Percentiles rank a stretch among this genome's conserved stretches.
phyloP scores from a whole-genome alignment of 495 filamentous ascomycete genomes.

The Tricharina praecox region DNA sequence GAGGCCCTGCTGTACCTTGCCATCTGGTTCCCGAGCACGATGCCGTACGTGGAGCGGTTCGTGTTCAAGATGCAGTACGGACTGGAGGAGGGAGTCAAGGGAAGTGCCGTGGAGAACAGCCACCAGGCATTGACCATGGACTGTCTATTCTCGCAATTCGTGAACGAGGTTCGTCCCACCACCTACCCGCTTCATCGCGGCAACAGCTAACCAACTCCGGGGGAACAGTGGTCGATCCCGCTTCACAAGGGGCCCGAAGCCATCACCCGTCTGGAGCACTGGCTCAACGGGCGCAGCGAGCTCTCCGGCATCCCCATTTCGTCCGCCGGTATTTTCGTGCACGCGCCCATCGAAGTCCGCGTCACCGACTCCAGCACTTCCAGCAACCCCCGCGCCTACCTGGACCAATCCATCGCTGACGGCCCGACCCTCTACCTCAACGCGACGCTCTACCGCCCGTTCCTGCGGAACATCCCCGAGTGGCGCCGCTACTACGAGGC shows the following conservation, averaged over 20 bases:
- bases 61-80: conserved; percentile 93
- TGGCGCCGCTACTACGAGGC: conserved; percentile 70
- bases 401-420: conserved; percentile 50
- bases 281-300: conserved; percentile 53
- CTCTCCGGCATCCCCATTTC: conserved; percentile 62
- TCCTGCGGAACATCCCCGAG: conserved; percentile 63
- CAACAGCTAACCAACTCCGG: background rate
- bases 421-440: conserved; percentile 85
- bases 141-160: conserved; percentile 88
- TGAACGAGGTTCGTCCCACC: conserved; percentile 53
- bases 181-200: too few relatives aligned
- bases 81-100: conserved; percentile 50
- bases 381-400: conserved; percentile 43
- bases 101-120: conserved; percentile 59
- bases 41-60: conserved; percentile 82
- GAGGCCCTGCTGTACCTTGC: conserved; percentile 69
- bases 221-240: conserved; percentile 70
- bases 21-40: conserved; percentile 58
- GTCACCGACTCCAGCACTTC: conserved; percentile 34
- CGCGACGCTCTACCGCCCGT: conserved; percentile 86
- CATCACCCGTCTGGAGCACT: conserved; percentile 61
- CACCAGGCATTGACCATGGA: conserved; percentile 78
- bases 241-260: conserved; percentile 80
- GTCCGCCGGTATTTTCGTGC: conserved; percentile 63
- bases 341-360: conserved; percentile 85